Evolutionary conservation across 1,284 basidiomycete species (phyloP), one percentile per base, ranked within the genome.

Genomic region (Laetiporus sulphureus): DNA sequence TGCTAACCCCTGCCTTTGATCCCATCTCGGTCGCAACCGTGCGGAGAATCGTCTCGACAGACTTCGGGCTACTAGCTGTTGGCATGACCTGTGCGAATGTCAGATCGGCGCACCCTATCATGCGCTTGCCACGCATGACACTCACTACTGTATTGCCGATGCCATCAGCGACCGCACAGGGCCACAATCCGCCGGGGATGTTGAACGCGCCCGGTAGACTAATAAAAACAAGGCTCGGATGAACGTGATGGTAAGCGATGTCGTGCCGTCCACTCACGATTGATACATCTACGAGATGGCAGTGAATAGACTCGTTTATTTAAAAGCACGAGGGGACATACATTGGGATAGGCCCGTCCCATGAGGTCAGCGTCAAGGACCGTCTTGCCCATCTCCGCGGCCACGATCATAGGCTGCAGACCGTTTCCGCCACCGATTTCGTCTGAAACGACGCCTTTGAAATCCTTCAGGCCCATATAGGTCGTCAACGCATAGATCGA

Each of bases 371-470:
- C 59, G 44, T 60, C 55, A 2, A 59, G 45, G 7, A 58, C 54
- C 13, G 43, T 36, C 44, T 56, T 58, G 36, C 52, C 52, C 52
- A 58, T 53, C 38, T 57, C 55, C 5, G 64, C 60, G 3, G 71
- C 69, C 33, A 69, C 62, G 16, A 73, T 60, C 56, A 75, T 65
- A 18, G 70, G 67, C 58, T 76, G 65, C 49, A 79, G 66, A 24
- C 77, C 77, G 50, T 79, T 79, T 12, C 68, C 70, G 8, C 77
- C 77, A 12, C 77, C 77, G 34, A 79, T 76, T 55, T 77, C 74
- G 40, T 72, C 70, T 10, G 68, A 68, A 12, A 71, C 61, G 1
- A 65, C 57, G 12, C 66, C 67, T 6, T 53, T 41, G 38, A 55
- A 53, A 41, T 61, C 57, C 1, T 40, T 11, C 16, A 57, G 32